Percentiles rank a stretch among this genome's conserved stretches.
Conservation (phyloP, 805 yeast genomes). For the Groenewaldozyma tartarivorans region DNA sequence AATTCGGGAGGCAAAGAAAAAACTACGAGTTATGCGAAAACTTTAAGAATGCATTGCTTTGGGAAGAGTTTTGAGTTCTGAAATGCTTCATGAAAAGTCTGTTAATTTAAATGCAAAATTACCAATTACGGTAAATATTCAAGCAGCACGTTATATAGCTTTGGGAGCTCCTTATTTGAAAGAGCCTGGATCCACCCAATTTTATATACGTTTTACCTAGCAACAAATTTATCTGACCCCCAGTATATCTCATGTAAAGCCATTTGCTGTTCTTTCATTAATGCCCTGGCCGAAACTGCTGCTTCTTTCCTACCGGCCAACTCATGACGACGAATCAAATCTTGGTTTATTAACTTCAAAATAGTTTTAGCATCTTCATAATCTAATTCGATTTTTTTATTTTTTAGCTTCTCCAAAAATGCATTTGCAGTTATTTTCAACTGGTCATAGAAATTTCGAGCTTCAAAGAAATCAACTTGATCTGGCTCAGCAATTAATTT, state of each 20-base stretch:
- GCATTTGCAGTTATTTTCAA: conserved; percentile 42
- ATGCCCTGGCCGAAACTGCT: conserved; percentile 12
- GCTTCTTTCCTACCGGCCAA: conserved; percentile 17
- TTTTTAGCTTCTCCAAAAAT: conserved; percentile 33
- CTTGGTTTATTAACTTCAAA: conserved; percentile 43
- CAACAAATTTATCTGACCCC: conserved; percentile 14
- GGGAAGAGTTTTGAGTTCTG: too few relatives aligned
- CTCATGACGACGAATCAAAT: conserved; percentile 20
- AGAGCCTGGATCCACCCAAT: too few relatives aligned
- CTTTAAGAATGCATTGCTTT: too few relatives aligned
- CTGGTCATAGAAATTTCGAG: conserved; percentile 48
- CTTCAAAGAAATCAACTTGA: conserved; percentile 42
- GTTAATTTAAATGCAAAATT: too few relatives aligned
- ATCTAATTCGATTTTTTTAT: conserved; percentile 30
- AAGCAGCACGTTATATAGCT: too few relatives aligned
- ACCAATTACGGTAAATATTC: too few relatives aligned
- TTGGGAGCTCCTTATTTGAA: too few relatives aligned
- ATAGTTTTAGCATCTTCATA: conserved; percentile 41
- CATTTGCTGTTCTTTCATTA: conserved; percentile 12
- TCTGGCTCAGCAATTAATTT: conserved; percentile 49
- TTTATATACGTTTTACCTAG: too few relatives aligned
- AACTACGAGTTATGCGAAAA: too few relatives aligned
- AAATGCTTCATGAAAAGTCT: too few relatives aligned
- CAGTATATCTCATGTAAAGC: conserved; percentile 15
- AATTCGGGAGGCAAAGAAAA: too few relatives aligned